Percentiles rank a stretch among this genome's conserved stretches.
These are phyloP conservation scores for Sclerotiophoma versabilis DNA, from an alignment of 2,329 filamentous ascomycete genomes.

Conservation along the genomic window DNA sequence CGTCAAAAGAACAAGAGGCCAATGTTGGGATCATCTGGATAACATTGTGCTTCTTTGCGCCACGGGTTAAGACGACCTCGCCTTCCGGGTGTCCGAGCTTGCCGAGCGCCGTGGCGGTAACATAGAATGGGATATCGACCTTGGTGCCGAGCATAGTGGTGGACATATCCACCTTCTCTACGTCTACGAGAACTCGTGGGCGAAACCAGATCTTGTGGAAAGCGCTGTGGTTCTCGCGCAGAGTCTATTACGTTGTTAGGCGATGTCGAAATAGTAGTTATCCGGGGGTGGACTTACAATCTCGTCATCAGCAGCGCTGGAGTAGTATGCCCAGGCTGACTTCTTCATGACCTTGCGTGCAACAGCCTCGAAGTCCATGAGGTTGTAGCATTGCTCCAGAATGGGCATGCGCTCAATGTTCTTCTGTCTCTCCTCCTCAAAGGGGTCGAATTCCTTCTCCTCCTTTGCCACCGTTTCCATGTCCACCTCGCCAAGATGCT, in stretches of 20 bases:
- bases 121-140: constrained; percentile 87
- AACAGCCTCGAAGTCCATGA: constrained; percentile 88
- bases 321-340: constrained; percentile 97
- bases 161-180: constrained; percentile 82
- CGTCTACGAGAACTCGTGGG: constrained; percentile 85
- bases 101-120: constrained; percentile 93
- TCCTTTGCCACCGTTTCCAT: constrained; percentile 47
- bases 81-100: constrained; percentile 95
- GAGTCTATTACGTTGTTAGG: constrained; percentile 65
- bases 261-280: background rate
- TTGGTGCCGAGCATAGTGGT: constrained; percentile 95
- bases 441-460: constrained; percentile 57
- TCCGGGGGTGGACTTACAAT: constrained; percentile 64
- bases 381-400: constrained; percentile 55
- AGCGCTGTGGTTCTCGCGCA: constrained; percentile 93
- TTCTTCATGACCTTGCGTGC: constrained; percentile 93
- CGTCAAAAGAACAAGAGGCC: constrained; percentile 96
- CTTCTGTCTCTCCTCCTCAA: constrained; percentile 77
- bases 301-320: constrained; percentile 87
- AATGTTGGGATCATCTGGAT: constrained; percentile 99
- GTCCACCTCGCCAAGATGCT: constrained; percentile 50
- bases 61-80: constrained; percentile 87
- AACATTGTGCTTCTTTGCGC: constrained; percentile 84
- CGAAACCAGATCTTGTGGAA: constrained; percentile 99
- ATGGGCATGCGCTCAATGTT: constrained; percentile 59